Conservation (phyloP, 345 rosid species). For the Corchorus capsularis region DNA sequence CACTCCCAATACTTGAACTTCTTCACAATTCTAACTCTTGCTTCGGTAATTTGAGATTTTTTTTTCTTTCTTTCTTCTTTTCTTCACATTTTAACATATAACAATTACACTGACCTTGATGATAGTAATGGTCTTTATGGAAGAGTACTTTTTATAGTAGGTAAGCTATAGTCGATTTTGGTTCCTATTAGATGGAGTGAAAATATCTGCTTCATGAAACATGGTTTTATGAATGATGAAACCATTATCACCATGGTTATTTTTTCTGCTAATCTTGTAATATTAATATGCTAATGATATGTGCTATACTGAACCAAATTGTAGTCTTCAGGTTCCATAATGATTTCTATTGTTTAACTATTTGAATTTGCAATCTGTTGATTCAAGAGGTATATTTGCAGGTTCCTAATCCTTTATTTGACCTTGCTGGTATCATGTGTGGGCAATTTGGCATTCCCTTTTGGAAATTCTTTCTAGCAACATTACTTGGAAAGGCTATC, state of each 20-base stretch:
- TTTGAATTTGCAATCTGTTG: not conserved
- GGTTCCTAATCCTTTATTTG: slow-evolving; percentile 98
- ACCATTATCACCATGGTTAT: not conserved
- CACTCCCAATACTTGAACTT: slow-evolving; percentile 84
- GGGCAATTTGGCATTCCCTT: slow-evolving; percentile 91
- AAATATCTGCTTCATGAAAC: not conserved
- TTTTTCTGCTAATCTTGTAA: not conserved
- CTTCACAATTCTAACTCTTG: slow-evolving; percentile 81
- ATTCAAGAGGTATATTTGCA: slow-evolving; percentile 22
- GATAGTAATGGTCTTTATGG: not conserved
- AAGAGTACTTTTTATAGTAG: not conserved
- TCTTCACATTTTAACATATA: not conserved
- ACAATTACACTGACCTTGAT: not conserved
- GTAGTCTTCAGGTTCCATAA: not conserved
- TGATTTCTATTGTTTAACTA: not conserved
- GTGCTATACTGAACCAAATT: not conserved
- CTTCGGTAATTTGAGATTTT: slow-evolving; percentile 63
- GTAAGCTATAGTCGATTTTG: not conserved
- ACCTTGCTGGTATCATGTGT: slow-evolving; percentile 98
- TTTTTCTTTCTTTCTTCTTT: not conserved
- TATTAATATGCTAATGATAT: not conserved
- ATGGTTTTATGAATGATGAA: not conserved
- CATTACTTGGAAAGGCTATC: slow-evolving; percentile 84
- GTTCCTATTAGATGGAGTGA: not conserved
- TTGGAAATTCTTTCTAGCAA: slow-evolving; percentile 90